Evolutionary conservation across 345 rosid genomes (phyloP).

Genomic region (Acer saccharum): DNA sequence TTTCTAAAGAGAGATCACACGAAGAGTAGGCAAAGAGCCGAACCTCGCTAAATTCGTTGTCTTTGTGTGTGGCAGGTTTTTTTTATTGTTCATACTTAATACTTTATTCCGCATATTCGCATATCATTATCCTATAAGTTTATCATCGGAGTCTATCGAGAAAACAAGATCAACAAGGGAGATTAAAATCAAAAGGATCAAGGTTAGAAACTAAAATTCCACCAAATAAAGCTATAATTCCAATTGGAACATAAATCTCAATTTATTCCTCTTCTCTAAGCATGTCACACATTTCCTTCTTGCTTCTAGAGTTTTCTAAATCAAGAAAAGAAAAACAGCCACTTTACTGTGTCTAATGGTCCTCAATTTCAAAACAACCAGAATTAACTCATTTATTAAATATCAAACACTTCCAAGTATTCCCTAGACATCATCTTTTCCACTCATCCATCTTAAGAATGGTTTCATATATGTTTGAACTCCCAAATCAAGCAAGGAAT

Average conservation of each 20-base stretch:
- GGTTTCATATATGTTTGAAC: neutral
- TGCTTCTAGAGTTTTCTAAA: neutral
- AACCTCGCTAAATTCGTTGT: too few relatives aligned
- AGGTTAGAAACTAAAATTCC: neutral
- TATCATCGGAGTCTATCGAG: too few relatives aligned
- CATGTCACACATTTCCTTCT: neutral
- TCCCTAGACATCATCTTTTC: neutral
- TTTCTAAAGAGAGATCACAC: too few relatives aligned
- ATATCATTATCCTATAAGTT: too few relatives aligned
- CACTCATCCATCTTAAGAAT: neutral
- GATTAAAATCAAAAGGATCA: neutral
- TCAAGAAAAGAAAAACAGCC: neutral
- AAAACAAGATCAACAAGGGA: too few relatives aligned
- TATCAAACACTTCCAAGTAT: neutral
- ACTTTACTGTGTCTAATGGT: neutral
- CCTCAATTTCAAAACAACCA: neutral
- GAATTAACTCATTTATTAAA: neutral
- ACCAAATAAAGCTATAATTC: neutral
- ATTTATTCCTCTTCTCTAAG: neutral
- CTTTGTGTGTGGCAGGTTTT: too few relatives aligned
- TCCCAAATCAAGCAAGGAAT: neutral
- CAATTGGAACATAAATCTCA: neutral
- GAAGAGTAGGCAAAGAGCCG: too few relatives aligned
- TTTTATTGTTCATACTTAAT: too few relatives aligned
- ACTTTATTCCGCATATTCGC: too few relatives aligned